Evolutionary conservation across 805 yeast species (phyloP).

Genomic region (Zygosaccharomyces siamensis): DNA sequence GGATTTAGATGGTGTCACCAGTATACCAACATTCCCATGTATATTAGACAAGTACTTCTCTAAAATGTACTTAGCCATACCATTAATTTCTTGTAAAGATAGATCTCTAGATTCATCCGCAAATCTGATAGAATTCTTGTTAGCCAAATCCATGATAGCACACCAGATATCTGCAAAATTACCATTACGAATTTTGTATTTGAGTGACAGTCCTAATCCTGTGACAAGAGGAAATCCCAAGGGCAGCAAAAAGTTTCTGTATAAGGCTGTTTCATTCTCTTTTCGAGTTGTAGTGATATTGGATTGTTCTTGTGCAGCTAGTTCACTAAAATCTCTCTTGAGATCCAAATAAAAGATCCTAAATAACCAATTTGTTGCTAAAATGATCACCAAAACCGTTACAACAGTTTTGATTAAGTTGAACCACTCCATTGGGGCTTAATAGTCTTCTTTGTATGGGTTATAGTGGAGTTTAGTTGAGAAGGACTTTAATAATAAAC

Average conservation of each 20-base stretch:
- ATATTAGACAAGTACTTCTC: constrained; percentile 10
- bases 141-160: constrained; percentile 37
- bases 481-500: not conserved
- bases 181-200: constrained; percentile 68
- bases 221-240: constrained; percentile 63
- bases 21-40: constrained; percentile 28
- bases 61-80: constrained; percentile 21
- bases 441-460: not conserved
- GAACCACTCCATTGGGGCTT: constrained; percentile 10
- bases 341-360: constrained; percentile 24
- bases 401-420: constrained; percentile 11
- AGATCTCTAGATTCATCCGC: constrained; percentile 20
- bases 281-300: constrained; percentile 59
- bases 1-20: constrained; percentile 26
- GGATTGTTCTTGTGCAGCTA: constrained; percentile 61
- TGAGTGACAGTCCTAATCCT: constrained; percentile 61
- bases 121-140: constrained; percentile 20
- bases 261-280: constrained; percentile 65
- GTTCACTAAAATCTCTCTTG: constrained; percentile 51
- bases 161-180: constrained; percentile 71
- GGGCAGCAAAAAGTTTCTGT: constrained; percentile 70
- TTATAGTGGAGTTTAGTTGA: not conserved
- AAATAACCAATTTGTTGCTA: constrained; percentile 17
- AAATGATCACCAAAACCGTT: constrained; percentile 9
- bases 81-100: constrained; percentile 21